Evolutionary conservation across 2,329 filamentous ascomycete genomes (phyloP), one percentile per base, ranked within the genome.

Genomic region (Calonectria pteridis): DNA sequence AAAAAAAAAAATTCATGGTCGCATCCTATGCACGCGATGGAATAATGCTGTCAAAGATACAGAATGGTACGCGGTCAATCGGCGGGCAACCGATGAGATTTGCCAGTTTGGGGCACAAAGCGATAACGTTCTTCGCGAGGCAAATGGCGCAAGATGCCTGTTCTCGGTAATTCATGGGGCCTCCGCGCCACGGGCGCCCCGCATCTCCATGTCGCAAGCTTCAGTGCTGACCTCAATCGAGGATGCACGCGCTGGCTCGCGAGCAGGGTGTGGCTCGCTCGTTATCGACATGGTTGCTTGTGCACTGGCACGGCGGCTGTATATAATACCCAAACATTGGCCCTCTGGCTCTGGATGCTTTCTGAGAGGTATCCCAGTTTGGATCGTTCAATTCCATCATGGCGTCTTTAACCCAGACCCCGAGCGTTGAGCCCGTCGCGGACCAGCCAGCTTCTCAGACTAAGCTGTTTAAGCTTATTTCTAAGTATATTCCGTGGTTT

Each of bases 401-500:
- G 37, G 40, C 37, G 0, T 59, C 68, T 53, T 20, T 29, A n/a
- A 31, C 26, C 14, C 69, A 29, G 31, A 67, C 37, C n/a, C 58
- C n/a, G 66, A 74, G 28, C 55, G 58, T 14, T 29, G 43, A 26
- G 31, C 58, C 63, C 26, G 23, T 31, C 10, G 58, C 29, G 33
- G 67, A 26, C 20, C 37, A 72, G 3, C 71, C 70, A 33, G 65
- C 75, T 35, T 59, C 75, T 23, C 77, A 79, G 37, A 71, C 68
- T 2, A 74, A 71, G 7, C 51, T 77, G 43, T 79, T 79, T 28
- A 79, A 77, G 20, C 33, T 77, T 20, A 53, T 80, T 1, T 73
- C 78, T 2, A 75, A 68, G 49, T 59, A 55, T 13, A 73, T 79
- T 0, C 75, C 78, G 0, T 79, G 79, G 20, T 84, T 84, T 29